Base-by-base conservation (phyloP, 768 basidiomycete species). In the Lactifluus echinatus region DNA sequence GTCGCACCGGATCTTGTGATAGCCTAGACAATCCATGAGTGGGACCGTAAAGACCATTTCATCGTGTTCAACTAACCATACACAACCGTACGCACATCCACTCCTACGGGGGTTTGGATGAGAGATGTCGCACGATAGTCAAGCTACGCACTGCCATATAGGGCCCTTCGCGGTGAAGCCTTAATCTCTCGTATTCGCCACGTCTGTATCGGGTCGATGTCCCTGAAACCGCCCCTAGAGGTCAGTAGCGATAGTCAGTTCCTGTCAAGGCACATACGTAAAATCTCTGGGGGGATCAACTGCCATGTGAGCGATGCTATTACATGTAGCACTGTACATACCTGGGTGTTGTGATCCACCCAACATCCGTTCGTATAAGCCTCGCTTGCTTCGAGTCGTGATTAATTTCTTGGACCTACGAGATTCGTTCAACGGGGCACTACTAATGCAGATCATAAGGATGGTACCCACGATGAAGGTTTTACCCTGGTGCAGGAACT, bases 401-500 rank as follows among this genome's bases (percentile, higher is more conserved):
- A 63, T 80, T 86, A 52, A 94, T 76, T 69, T 92, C 87, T 67
- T 79, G 80, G 56, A 91, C 79, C 87, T 89, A 58, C 33, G 29
- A n/a, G 3, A 10, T 14, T 53, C 36, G 11, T 26, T 47, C n/a
- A 61, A 28, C 44, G 6, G 12, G 17, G 34, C 6, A 21, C 14
- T n/a, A n/a, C n/a, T n/a, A n/a, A 47, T 19, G 17, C 12, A 42
- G 24, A 23, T 55, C 10, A 6, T 8, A 31, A 40, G 17, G 51
- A 21, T 43, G 24, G 21, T 12, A 67, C 79, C 65, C 60, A 89
- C 90, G 43, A 93, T 75, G 67, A 83, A 93, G 0, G 89, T 83
- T 59, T 83, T 62, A 3, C 93, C 92, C 72, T 93, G 92, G 65
- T 93, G 91, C 70, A 94, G 82, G 70, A 89, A 95, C 86, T 91